Evolutionary conservation across 176 grass and related monocot species (phyloP).

Genomic region (Elymus sibiricus): DNA sequence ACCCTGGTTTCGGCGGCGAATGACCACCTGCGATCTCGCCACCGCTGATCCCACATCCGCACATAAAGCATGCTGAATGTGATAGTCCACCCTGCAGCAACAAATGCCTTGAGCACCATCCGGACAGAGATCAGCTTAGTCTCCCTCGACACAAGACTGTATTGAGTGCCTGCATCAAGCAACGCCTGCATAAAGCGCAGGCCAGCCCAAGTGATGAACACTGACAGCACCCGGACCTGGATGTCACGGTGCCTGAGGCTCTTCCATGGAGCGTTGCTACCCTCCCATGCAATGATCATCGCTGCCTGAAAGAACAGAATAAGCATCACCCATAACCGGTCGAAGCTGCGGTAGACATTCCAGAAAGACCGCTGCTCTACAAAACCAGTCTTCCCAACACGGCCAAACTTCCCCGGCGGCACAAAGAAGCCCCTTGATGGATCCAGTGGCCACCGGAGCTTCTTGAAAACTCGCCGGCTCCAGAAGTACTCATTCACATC

Average conservation of each 20-base stretch:
- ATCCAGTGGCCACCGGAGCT: conserved; percentile 71
- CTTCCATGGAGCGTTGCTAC: conserved; percentile 43
- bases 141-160: conserved; percentile 73
- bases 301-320: conserved; percentile 85
- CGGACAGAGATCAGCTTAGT: conserved; percentile 47
- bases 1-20: conserved; percentile 57
- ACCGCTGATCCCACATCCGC: conserved; percentile 71
- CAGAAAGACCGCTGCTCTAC: conserved; percentile 96
- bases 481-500: conserved; percentile 99
- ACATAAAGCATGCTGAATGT: conserved; percentile 70
- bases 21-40: conserved; percentile 74
- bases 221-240: conserved; percentile 72
- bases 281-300: conserved; percentile 78
- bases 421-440: conserved; percentile 49
- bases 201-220: conserved; percentile 92
- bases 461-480: conserved; percentile 57
- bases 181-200: conserved; percentile 79
- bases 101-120: conserved; percentile 79
- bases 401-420: conserved; percentile 21
- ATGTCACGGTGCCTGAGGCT: conserved; percentile 61
- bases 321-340: conserved; percentile 88
- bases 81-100: conserved; percentile 71
- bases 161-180: conserved; percentile 81
- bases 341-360: conserved; percentile 95
- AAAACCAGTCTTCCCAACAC: conserved; percentile 93